Base-by-base conservation (phyloP, 306 rosid genomes). In the Mimosa pudica region DNA sequence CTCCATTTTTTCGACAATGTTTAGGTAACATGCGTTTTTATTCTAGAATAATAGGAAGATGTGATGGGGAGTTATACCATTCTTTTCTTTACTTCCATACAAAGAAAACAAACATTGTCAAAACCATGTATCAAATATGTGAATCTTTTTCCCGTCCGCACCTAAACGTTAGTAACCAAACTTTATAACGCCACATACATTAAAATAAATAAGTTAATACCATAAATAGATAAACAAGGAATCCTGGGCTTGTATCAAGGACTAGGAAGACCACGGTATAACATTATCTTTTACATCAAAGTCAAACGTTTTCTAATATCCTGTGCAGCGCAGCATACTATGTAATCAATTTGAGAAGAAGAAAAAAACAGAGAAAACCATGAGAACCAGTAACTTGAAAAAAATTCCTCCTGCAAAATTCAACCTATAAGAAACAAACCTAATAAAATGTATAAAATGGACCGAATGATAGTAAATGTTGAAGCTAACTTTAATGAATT, bases 251-350 rank as follows among this genome's bases (percentile, higher is more conserved):
- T 41, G 57, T 71, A 45, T 18, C 4, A 55, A 55, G 61, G 61
- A 17, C 73, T 41, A 33, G 30, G 55, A 78, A 13, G 54, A 41
- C 51, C 82, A 62, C 80, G n/a, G 54, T 48, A 45, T 69, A 57
- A 48, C 60, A 42, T 52, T 36, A 61, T 76, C 57, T 49, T 74
- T 63, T 10, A 72, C 54, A 41, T 66, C 30, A 41, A 63, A 67
- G 67, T 52, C 55, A 16, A 41, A 44, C n/a, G 69, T 36, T 67
- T 35, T 41, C 63, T 17, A 61, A 84, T 17, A 52, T 30, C 63
- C 48, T 49, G 5, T 32, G 58, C 24, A 48, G n/a, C 16, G 5
- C 46, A 16, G 24, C 46, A 17, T n/a, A 44, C 63, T 32, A 49
- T 16, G 35, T 41, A 58, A 57, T 16, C 71, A 73, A 20, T 68